Percentiles rank a stretch among this genome's conserved stretches.
Conservation (phyloP, 164 flowering plant genomes). For the Hamamelis virginiana region DNA sequence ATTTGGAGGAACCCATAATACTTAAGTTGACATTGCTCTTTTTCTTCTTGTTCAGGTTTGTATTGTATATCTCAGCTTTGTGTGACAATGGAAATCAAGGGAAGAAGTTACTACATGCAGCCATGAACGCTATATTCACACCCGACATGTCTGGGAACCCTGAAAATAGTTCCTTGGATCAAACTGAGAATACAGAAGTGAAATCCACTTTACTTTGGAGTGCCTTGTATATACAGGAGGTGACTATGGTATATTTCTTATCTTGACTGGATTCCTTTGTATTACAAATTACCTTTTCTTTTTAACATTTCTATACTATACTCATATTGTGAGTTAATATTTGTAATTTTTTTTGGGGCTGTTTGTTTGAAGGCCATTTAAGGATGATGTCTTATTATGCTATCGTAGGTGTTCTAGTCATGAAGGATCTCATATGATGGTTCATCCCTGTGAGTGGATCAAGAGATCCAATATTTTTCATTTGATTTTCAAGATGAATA, state of each 20-base stretch:
- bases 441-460: not conserved
- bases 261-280: not conserved
- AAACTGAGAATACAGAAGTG: constrained; percentile 26
- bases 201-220: constrained; percentile 73
- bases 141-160: constrained; percentile 27
- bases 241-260: constrained; percentile 44
- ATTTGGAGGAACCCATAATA: not conserved
- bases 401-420: not conserved
- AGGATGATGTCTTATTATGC: not conserved
- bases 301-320: no score
- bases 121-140: constrained; percentile 49
- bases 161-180: constrained; percentile 25
- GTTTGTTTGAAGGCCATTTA: not conserved
- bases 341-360: not conserved
- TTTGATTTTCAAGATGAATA: not conserved
- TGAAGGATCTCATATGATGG: not conserved
- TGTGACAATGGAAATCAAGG: constrained; percentile 67
- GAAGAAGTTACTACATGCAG: constrained; percentile 51
- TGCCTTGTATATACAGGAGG: constrained; percentile 68
- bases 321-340: no score
- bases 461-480: not conserved
- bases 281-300: not conserved
- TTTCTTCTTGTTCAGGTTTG: constrained; percentile 56
- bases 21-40: constrained; percentile 5
- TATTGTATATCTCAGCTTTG: constrained; percentile 64